A percentile compares a stretch with the other conserved stretches of the same genome.
Evolutionary conservation across 306 rosid species (phyloP).

Genomic region (Begonia loranthoides): DNA sequence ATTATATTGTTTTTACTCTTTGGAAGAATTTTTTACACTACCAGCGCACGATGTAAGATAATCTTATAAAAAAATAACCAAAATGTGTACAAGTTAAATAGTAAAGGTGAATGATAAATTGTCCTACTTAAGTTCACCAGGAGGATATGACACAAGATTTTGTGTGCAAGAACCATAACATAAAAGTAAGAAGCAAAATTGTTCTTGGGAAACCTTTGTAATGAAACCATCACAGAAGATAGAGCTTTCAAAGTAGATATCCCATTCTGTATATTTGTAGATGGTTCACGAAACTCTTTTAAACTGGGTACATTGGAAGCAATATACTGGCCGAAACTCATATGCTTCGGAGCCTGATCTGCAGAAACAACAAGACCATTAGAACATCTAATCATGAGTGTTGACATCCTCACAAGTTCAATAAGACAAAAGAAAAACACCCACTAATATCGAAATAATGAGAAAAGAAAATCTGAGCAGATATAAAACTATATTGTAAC

Average conservation of each 20-base stretch:
- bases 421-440: too few species aligned
- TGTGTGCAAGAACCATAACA: not conserved
- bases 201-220: constrained; percentile 53
- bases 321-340: constrained; percentile 51
- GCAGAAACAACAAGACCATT: constrained; percentile 30
- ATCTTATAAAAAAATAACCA: too few species aligned
- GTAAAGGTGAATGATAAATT: too few species aligned
- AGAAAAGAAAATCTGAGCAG: not conserved
- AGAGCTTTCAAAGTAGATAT: constrained; percentile 46
- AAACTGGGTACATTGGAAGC: constrained; percentile 59
- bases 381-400: constrained; percentile 1
- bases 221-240: constrained; percentile 53
- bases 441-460: too few species aligned
- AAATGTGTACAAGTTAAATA: too few species aligned
- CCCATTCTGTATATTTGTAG: constrained; percentile 37
- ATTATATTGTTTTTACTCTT: too few species aligned
- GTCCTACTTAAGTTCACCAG: not conserved
- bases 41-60: too few species aligned
- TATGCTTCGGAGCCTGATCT: constrained; percentile 57
- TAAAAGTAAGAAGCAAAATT: not conserved
- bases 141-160: not conserved
- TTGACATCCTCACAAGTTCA: too few species aligned
- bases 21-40: too few species aligned
- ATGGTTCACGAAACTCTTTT: constrained; percentile 31
- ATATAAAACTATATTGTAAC: constrained; percentile 11